phyloP scores from a whole-genome alignment of 2,329 filamentous ascomycete species.

The Ilyonectria robusta region DNA sequence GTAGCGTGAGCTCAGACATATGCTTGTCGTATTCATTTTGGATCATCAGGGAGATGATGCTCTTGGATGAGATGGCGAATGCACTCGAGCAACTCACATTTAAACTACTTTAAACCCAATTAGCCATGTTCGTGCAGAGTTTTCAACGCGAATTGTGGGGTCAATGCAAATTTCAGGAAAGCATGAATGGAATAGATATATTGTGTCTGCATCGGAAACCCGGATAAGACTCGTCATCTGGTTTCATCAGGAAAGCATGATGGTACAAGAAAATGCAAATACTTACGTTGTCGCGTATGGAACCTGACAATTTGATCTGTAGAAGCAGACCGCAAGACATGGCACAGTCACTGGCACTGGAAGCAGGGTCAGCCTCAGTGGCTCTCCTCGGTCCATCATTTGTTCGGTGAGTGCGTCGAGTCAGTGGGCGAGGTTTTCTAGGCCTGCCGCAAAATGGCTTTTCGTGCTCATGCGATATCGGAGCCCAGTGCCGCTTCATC shows the following conservation, averaged over 20 bases:
- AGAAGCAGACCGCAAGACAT: background rate
- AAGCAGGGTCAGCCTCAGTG: conserved; percentile 41
- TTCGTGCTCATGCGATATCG: conserved; percentile 83
- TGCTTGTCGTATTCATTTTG: conserved; percentile 93
- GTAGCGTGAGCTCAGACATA: conserved; percentile 87
- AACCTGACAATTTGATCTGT: conserved; percentile 2
- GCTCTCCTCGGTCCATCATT: conserved; percentile 26
- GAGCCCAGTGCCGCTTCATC: conserved; percentile 99
- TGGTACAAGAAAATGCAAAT: conserved; percentile 27
- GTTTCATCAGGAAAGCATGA: conserved; percentile 56
- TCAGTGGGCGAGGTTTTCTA: conserved; percentile 99
- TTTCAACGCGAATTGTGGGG: conserved; percentile 23
- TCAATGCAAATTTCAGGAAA: conserved; percentile 59
- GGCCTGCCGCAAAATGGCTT: conserved; percentile 96
- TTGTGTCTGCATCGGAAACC: conserved; percentile 79
- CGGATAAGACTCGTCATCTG: conserved; percentile 87
- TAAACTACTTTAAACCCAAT: conserved; percentile 29
- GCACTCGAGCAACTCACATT: conserved; percentile 44
- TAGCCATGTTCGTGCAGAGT: conserved; percentile 36
- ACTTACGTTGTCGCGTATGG: conserved; percentile 35
- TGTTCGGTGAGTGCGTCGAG: conserved; percentile 42
- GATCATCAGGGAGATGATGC: conserved; percentile 77
- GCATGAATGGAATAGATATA: conserved; percentile 82
- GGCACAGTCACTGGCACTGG: conserved; percentile 32
- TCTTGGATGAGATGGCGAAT: conserved; percentile 30